Evolutionary conservation across 345 rosid species (phyloP), one percentile per base, ranked within the genome.

Genomic region (Zanthoxylum bungeanum): DNA sequence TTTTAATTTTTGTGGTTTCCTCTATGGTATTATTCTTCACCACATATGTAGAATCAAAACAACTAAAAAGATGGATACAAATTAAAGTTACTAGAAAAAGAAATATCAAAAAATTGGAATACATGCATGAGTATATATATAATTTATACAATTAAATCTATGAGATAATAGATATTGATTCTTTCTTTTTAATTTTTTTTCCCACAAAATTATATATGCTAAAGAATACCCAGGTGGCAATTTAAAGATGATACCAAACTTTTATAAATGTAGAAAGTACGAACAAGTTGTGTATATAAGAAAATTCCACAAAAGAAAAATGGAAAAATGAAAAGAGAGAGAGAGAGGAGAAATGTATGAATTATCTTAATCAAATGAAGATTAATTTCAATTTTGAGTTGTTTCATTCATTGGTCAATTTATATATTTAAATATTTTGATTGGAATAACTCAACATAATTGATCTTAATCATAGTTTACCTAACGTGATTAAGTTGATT

Each of bases 1-100:
- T 9, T 52, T 25, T 19, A 60, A 34, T 24, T 68, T 66, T 16
- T 53, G 71, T 56, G 75, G 66, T 73, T 78, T 72, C 72, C 50
- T 63, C 50, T 31, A 64, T 75, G 71, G 60, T 82, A 40, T 70
- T 74, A 74, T 76, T 76, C 82, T 68, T 58, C 65, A 60, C 64
- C 77, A 52, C 66, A 68, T 66, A 60, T 56, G 66, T 56, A 76
- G 77, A 82, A 73, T 78, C 75, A 56, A 70, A 49, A 50, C 65
- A 47, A 53, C 73, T 10, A 66, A 64, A 69, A 70, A 71, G 55
- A 57, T 30, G 59, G 63, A 61, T 76, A 66, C 64, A 64, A 60
- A 69, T 64, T 72, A 39, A n/a, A 60, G 40, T 19, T n/a, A 8
- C 49, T 21, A 10, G 10, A n/a, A 40, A 56, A 69, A 57, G 21